phyloP scores from a whole-genome alignment of 805 yeast genomes.

The Sugiyamaella marilandica region DNA sequence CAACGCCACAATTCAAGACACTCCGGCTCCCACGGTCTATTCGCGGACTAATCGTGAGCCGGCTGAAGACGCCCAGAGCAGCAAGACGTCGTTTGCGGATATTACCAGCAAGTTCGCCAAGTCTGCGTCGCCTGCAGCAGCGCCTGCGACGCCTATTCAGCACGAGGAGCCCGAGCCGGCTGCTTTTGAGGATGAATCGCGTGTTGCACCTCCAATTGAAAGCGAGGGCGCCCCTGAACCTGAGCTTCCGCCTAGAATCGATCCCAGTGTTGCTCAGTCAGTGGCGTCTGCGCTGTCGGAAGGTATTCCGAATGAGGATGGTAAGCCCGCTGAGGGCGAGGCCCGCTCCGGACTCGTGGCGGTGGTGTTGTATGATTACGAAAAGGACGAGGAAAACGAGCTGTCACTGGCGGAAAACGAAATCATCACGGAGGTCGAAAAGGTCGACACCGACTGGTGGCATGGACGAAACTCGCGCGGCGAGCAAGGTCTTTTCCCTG shows the following conservation, averaged over 20 bases:
- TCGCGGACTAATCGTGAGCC: slow-evolving; percentile 16
- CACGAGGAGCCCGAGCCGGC: slow-evolving; percentile 21
- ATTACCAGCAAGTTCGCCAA: slow-evolving; percentile 27
- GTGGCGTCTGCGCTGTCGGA: slow-evolving; percentile 17
- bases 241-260: slow-evolving; percentile 14
- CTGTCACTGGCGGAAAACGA: slow-evolving; percentile 66
- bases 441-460: slow-evolving; percentile 86
- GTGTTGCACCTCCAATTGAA: slow-evolving; percentile 12
- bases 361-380: slow-evolving; percentile 75
- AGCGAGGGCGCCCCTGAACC: slow-evolving; percentile 23
- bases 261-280: slow-evolving; percentile 15
- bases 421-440: slow-evolving; percentile 56
- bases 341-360: slow-evolving; percentile 42
- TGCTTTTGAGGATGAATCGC: slow-evolving; percentile 11
- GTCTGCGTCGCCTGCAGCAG: slow-evolving; percentile 16
- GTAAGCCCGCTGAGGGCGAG: slow-evolving; percentile 6
- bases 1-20: neutral
- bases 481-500: slow-evolving; percentile 83
- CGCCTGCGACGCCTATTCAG: slow-evolving; percentile 9
- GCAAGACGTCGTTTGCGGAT: slow-evolving; percentile 24
- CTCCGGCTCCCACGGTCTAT: neutral
- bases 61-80: slow-evolving; percentile 14
- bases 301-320: slow-evolving; percentile 16
- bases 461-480: slow-evolving; percentile 72
- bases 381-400: slow-evolving; percentile 72